phyloP scores from a whole-genome alignment of 352 stramenopile genomes.

The Phytophthora brassicae region DNA sequence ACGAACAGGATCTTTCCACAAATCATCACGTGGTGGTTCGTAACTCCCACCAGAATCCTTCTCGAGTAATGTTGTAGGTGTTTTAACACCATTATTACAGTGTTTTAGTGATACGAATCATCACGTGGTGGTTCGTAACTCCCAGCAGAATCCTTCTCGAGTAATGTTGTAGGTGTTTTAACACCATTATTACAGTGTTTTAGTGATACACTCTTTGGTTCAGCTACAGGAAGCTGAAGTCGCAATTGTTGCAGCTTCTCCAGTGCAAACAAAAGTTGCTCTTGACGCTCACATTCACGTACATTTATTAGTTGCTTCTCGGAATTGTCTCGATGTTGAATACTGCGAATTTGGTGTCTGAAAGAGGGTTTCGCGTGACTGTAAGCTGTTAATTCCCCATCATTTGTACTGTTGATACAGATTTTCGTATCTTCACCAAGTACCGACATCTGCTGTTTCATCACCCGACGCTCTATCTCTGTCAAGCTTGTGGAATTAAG shows the following conservation, averaged over 20 bases:
- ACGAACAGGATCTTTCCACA: constrained; percentile 50
- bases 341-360: not conserved
- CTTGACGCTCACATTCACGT: constrained; percentile 43
- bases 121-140: not conserved
- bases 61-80: not conserved
- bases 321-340: not conserved
- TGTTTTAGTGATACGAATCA: not conserved
- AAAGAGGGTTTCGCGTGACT: constrained; percentile 1
- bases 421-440: constrained; percentile 25
- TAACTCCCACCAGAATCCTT: not conserved
- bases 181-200: not conserved
- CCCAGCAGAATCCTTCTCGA: not conserved
- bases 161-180: not conserved
- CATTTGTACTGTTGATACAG: not conserved
- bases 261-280: constrained; percentile 42
- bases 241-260: constrained; percentile 48
- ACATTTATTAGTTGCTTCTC: constrained; percentile 23
- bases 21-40: constrained; percentile 3
- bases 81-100: not conserved
- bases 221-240: constrained; percentile 14
- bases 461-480: constrained; percentile 22
- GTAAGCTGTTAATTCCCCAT: not conserved
- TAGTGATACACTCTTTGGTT: not conserved
- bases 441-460: constrained; percentile 30
- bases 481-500: constrained; percentile 8